These are phyloP conservation scores for Penicillium sp. DNA, from an alignment of 2,329 filamentous ascomycete species.

Conservation along the genomic window DNA sequence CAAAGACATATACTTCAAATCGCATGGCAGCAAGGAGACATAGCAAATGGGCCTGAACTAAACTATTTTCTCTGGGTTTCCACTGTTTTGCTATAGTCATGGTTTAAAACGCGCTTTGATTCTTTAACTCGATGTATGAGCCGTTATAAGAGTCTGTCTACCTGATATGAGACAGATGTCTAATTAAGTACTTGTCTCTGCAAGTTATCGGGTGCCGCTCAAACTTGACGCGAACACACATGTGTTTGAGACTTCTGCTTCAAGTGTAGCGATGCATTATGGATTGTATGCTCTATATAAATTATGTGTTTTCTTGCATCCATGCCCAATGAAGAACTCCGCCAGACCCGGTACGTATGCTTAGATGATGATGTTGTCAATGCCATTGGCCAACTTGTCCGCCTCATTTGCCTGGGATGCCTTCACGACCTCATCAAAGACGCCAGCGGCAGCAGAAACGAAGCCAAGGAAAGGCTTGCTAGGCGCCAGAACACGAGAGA, in stretches of 20 bases:
- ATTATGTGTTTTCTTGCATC: slow-evolving; percentile 14
- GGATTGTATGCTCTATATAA: slow-evolving; percentile 7
- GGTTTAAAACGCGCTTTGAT: no score
- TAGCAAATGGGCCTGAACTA: no score
- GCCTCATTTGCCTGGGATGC: slow-evolving; percentile 13
- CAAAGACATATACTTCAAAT: not conserved
- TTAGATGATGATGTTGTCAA: slow-evolving; percentile 17
- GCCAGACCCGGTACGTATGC: slow-evolving; percentile 1
- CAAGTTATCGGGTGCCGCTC: no score
- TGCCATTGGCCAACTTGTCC: slow-evolving; percentile 12
- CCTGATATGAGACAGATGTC: no score
- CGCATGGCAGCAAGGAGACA: no score
- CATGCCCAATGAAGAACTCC: slow-evolving; percentile 11
- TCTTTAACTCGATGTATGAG: no score
- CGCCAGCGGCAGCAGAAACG: slow-evolving; percentile 71
- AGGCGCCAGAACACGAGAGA: slow-evolving; percentile 70
- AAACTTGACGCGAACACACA: no score
- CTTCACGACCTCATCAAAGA: slow-evolving; percentile 27
- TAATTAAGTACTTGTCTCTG: no score
- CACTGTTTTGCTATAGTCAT: no score
- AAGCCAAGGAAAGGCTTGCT: slow-evolving; percentile 79
- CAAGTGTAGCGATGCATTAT: not conserved
- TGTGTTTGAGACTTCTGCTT: no score
- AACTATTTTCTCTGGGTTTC: no score
- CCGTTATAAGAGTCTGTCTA: no score